A percentile compares a stretch with the other conserved stretches of the same genome.
Evolutionary conservation across 2,329 filamentous ascomycete genomes (phyloP).

Genomic region (Epichloe hybrida): DNA sequence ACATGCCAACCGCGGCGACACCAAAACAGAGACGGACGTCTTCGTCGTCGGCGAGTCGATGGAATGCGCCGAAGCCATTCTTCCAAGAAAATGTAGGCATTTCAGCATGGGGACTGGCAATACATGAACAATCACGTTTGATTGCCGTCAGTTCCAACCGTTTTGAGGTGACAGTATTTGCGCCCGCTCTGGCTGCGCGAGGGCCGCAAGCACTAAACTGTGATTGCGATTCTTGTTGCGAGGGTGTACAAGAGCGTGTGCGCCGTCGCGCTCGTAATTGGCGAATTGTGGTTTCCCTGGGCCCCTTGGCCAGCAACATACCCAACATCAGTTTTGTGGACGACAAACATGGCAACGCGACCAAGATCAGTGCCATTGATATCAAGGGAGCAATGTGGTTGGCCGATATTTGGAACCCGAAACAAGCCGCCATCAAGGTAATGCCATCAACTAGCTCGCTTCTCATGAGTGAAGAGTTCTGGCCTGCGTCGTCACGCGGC

Average conservation of each 20-base stretch:
- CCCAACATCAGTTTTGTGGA: conserved; percentile 40
- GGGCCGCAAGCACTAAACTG: not conserved
- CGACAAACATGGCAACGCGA: conserved; percentile 31
- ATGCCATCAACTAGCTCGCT: conserved; percentile 4
- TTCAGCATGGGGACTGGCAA: conserved; percentile 80
- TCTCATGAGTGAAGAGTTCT: conserved; percentile 18
- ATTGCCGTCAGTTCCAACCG: conserved; percentile 78
- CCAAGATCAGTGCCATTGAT: conserved; percentile 37
- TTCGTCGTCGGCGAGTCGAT: not conserved
- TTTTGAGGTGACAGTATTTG: conserved; percentile 38
- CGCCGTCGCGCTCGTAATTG: conserved; percentile 31
- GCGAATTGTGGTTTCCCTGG: conserved; percentile 34
- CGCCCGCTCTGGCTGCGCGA: conserved; percentile 24
- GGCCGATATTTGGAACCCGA: conserved; percentile 36
- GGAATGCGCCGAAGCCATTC: conserved; percentile 32
- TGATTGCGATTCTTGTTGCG: conserved; percentile 5
- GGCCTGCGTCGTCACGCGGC: conserved; percentile 19
- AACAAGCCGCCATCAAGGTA: conserved; percentile 15
- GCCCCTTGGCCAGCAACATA: conserved; percentile 29
- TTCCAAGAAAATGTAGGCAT: conserved; percentile 62
- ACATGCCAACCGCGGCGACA: not conserved
- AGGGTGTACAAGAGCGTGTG: conserved; percentile 19
- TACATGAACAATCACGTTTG: conserved; percentile 68
- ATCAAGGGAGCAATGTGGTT: conserved; percentile 35
- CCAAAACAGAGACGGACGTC: conserved; percentile 2